A percentile compares a stretch with the other conserved stretches of the same genome.
These are phyloP conservation scores for Colletotrichum incanum DNA, from an alignment of 2,329 filamentous ascomycete species.

Conservation along the genomic window DNA sequence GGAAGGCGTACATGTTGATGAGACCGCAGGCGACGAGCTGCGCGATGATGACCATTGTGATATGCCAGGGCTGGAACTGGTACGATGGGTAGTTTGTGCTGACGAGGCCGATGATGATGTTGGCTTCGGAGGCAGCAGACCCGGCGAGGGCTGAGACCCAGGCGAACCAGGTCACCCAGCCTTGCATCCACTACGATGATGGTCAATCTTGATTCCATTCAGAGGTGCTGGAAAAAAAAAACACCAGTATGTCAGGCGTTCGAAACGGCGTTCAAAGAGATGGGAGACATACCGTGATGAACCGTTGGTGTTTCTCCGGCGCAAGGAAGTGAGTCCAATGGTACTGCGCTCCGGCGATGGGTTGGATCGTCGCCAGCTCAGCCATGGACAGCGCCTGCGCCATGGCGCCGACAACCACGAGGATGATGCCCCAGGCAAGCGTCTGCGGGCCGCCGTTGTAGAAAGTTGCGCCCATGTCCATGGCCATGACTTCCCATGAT, in stretches of 20 bases:
- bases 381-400: constrained; percentile 44
- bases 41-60: constrained; percentile 39
- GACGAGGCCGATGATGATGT: constrained; percentile 41
- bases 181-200: constrained; percentile 34
- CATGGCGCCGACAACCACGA: constrained; percentile 39
- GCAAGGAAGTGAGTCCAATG: constrained; percentile 44
- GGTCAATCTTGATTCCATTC: neutral
- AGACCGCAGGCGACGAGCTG: constrained; percentile 36
- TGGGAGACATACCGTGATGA: constrained; percentile 27
- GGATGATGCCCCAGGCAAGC: constrained; percentile 37
- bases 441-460: constrained; percentile 41
- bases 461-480: constrained; percentile 40
- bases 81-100: constrained; percentile 38
- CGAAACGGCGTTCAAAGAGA: neutral
- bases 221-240: no score
- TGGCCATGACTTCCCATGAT: constrained; percentile 41
- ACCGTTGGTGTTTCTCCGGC: constrained; percentile 33
- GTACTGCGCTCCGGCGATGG: constrained; percentile 46
- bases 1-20: constrained; percentile 42
- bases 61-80: constrained; percentile 38
- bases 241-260: neutral
- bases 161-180: constrained; percentile 42
- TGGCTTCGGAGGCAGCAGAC: constrained; percentile 36
- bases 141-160: constrained; percentile 40
- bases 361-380: constrained; percentile 46